Evolutionary conservation across 768 basidiomycete species (phyloP).

Genomic region (Trametes cingulata): DNA sequence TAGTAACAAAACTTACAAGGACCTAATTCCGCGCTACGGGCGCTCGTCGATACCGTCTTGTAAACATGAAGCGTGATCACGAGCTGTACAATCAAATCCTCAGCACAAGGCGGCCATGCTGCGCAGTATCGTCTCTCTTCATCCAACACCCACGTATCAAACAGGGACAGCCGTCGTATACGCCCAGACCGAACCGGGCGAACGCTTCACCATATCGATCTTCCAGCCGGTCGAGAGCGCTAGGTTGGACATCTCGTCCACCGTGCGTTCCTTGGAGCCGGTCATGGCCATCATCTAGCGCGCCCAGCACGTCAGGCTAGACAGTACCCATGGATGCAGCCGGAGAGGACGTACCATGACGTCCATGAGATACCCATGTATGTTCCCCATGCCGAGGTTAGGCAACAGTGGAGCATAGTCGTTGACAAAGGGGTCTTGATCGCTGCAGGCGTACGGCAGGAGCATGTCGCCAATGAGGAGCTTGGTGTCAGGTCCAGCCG

Average conservation of each 20-base stretch:
- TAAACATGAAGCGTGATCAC: too few species aligned
- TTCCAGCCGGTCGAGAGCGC: constrained; percentile 69
- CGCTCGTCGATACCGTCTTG: too few species aligned
- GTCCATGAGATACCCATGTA: constrained; percentile 4
- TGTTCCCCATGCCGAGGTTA: not conserved
- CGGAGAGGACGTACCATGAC: constrained; percentile 13
- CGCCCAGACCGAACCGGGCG: constrained; percentile 67
- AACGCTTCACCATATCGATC: constrained; percentile 55
- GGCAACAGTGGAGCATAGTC: not conserved
- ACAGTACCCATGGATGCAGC: too few species aligned
- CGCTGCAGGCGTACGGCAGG: not conserved
- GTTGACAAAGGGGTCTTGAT: not conserved
- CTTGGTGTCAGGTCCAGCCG: constrained; percentile 11
- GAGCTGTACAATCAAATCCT: too few species aligned
- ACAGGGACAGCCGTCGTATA: constrained; percentile 69
- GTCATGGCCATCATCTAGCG: constrained; percentile 69
- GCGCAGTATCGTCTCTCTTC: too few species aligned
- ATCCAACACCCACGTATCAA: too few species aligned
- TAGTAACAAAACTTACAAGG: too few species aligned
- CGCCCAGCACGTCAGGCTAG: too few species aligned
- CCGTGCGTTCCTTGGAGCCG: constrained; percentile 67
- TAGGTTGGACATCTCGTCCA: constrained; percentile 58
- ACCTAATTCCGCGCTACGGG: too few species aligned
- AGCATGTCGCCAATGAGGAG: constrained; percentile 12
- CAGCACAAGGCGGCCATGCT: too few species aligned